A percentile compares a stretch with the other conserved stretches of the same genome.
Conservation (phyloP, 306 rosid species). For the Oemleria cerasiformis region DNA sequence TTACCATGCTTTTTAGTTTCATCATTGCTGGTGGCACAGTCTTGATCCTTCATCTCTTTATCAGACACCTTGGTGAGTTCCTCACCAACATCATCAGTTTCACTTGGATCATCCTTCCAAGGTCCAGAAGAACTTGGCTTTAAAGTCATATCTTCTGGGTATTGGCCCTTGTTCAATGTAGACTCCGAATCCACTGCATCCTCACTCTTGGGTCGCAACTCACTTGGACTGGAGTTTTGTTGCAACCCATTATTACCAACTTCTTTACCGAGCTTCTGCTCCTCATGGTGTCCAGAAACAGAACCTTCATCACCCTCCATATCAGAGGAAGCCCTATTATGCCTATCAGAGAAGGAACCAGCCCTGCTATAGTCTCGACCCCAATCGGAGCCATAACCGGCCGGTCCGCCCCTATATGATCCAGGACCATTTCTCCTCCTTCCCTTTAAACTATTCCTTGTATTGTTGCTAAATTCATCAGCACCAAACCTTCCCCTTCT, state of each 20-base stretch:
- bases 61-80: constrained; percentile 31
- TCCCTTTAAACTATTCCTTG: constrained; percentile 36
- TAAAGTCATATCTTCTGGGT: constrained; percentile 36
- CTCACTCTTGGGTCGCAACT: constrained; percentile 34
- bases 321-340: constrained; percentile 35
- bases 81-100: constrained; percentile 18
- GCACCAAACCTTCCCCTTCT: constrained; percentile 54
- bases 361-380: constrained; percentile 59
- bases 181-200: constrained; percentile 41
- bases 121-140: constrained; percentile 40
- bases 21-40: constrained; percentile 24
- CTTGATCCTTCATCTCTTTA: constrained; percentile 38
- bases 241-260: constrained; percentile 26
- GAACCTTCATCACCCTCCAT: constrained; percentile 40
- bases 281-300: constrained; percentile 41
- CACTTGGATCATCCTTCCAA: constrained; percentile 35
- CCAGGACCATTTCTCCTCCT: constrained; percentile 45
- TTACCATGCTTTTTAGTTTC: constrained; percentile 43
- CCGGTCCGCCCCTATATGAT: constrained; percentile 25
- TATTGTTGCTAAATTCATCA: constrained; percentile 46
- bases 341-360: constrained; percentile 62
- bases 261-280: constrained; percentile 28
- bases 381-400: constrained; percentile 56
- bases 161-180: constrained; percentile 29
- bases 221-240: constrained; percentile 32